Base-by-base conservation (phyloP, 179 eudicot species). In the Spinacia oleracea region DNA sequence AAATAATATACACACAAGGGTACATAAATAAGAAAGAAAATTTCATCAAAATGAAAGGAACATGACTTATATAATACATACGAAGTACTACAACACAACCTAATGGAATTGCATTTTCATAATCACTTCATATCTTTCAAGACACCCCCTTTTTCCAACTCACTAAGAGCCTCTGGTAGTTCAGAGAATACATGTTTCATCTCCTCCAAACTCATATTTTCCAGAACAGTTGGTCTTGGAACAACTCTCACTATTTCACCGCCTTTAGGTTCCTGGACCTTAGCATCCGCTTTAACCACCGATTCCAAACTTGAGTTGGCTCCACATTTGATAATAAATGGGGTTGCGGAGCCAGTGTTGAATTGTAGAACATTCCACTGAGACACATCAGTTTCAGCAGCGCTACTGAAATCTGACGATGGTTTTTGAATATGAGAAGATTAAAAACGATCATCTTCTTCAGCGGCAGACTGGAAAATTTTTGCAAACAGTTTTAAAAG, bases 301-400 rank as follows among this genome's bases (percentile, higher is more conserved):
- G 93, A 77, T 82, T 96, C 99, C 3, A 93, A 91, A 56, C 83
- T 90, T 2, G 98, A 96, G 87, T 91, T 93, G 74, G 99, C 99
- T 58, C 99, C 99, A 64, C 99, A 96, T 84, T 96, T 93, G 29
- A 96, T 91, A 66, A 96, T 96, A 81, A 96, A 96, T 35, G 99
- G 97, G 23, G 89, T 85, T 23, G 97, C 83, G 21, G 99, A 86
- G 4, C 98, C 99, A 0, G 98, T 96, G 85, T 96, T 96, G 88
- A 96, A 96, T 79, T 96, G 99, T 70, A 96, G 80, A 29, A 93
- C 98, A 69, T 96, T 96, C 98, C 99, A 96, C 75, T 96, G 99
- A 27, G 96, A 81, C 51, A 96, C 99, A 65, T 93, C 94, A 15
- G 87, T 89, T 89, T 89, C 98, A 9, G 83, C 77, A 64, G 81